Evolutionary conservation across 768 basidiomycete species (phyloP), one percentile per base, ranked within the genome.

Genomic region (Naganishia onofrii): DNA sequence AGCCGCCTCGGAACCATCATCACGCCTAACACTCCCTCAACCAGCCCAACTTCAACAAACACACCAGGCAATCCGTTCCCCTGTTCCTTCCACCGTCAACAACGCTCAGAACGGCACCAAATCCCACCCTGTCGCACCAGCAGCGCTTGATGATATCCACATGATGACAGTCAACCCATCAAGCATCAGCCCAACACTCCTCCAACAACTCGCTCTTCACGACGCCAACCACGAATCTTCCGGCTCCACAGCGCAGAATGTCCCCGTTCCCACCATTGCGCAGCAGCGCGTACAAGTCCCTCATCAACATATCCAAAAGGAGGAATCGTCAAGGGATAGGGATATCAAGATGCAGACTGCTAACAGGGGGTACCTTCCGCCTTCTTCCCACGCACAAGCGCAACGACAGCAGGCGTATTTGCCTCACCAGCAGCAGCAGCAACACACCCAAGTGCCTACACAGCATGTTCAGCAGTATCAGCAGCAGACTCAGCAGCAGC

Each of bases 121-220:
- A 19, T 44, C 60, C 9, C 60, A 58, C 32, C 17, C 42, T 8
- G 3, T 28, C 2, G 36, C 38, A 21, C 12, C 36, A 28, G 19
- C 36, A 44, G 60, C 34, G 10, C 6, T 44, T 44, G 78, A 76
- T 32, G 90, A 92, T 77, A 83, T 90, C 7, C 88, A 88, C 76
- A 92, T 92, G 91, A 86, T 87, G 72, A 91, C 92, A 0, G 87
- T 90, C 32, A 90, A 87, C 78, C 73, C 53, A 38, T 53, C 44
- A 23, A 72, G 74, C 5, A 71, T 78, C 73, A 75, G 76, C 57
- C 78, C 79, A 1, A 71, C 73, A 21, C 73, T 79, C 73, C 72
- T 80, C 38, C 76, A 76, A 58, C 72, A 74, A 55, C 76, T 78
- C 31, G 73, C 76, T 48, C 72, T 71, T 2, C 42, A 69, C 28